Conservation (phyloP, 2,329 filamentous ascomycete genomes). For the Orbilia oligospora region DNA sequence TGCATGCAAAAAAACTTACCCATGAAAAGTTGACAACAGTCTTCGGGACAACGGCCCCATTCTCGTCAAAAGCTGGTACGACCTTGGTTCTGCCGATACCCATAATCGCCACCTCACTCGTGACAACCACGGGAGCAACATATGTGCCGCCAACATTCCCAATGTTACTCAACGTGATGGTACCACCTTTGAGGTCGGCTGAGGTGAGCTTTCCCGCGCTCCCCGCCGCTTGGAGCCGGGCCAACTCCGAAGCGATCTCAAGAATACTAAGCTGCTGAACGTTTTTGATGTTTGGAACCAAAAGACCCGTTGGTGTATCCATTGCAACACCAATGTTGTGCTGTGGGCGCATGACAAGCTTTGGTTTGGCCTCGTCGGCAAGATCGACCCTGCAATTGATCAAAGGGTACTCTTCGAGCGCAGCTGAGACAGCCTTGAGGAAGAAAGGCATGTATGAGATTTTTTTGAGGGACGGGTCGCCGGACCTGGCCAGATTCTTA, state of each 20-base stretch:
- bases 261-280: constrained; percentile 83
- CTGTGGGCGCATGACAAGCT: constrained; percentile 81
- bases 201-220: constrained; percentile 80
- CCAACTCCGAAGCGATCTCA: constrained; percentile 82
- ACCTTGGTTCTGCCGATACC: constrained; percentile 85
- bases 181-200: constrained; percentile 84
- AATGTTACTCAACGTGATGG: constrained; percentile 96
- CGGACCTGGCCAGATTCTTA: constrained; percentile 69
- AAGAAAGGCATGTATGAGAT: constrained; percentile 94
- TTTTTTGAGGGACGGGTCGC: constrained; percentile 71
- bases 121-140: constrained; percentile 89
- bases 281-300: constrained; percentile 92
- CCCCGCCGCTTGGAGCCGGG: constrained; percentile 80
- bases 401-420: constrained; percentile 83
- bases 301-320: constrained; percentile 87
- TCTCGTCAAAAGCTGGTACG: constrained; percentile 81
- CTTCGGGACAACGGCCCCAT: constrained; percentile 76
- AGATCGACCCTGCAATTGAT: constrained; percentile 88
- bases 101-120: constrained; percentile 90
- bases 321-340: constrained; percentile 98
- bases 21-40: constrained; percentile 93
- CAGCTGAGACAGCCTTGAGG: constrained; percentile 92
- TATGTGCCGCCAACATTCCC: constrained; percentile 95
- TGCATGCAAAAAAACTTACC: constrained; percentile 71
- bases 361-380: constrained; percentile 74